Percentiles rank a stretch among this genome's conserved stretches.
phyloP scores from a whole-genome alignment of 2,329 filamentous ascomycete species.

The Claviceps africana region DNA sequence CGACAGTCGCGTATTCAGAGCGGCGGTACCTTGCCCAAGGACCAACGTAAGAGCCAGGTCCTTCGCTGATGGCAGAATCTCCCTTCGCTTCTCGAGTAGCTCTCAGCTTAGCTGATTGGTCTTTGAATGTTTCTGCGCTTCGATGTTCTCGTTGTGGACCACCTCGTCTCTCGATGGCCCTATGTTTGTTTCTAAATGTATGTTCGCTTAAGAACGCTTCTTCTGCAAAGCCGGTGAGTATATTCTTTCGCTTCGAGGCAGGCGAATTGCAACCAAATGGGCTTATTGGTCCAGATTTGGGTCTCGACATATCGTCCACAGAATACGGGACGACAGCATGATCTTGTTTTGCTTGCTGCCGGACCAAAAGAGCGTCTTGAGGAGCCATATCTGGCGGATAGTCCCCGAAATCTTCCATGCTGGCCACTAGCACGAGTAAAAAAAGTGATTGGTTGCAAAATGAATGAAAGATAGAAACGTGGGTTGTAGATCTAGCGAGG shows the following conservation, averaged over 20 bases:
- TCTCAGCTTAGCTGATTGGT: constrained; percentile 51
- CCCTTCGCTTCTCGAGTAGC: constrained; percentile 76
- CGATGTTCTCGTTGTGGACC: constrained; percentile 43
- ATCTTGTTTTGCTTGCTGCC: constrained; percentile 38
- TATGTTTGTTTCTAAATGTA: constrained; percentile 77
- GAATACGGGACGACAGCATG: constrained; percentile 52
- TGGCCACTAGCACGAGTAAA: constrained; percentile 5
- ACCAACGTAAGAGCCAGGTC: constrained; percentile 76
- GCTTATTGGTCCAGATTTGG: constrained; percentile 55
- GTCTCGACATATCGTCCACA: constrained; percentile 57
- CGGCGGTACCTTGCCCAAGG: constrained; percentile 82
- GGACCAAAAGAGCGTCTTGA: constrained; percentile 47
- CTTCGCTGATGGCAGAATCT: constrained; percentile 69
- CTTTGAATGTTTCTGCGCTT: constrained; percentile 47
- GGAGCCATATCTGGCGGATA: constrained; percentile 54
- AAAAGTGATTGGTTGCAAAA: neutral
- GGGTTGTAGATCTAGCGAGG: no score
- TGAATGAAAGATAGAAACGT: neutral
- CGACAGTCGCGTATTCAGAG: constrained; percentile 59
- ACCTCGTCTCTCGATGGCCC: constrained; percentile 59
- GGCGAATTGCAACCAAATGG: constrained; percentile 55
- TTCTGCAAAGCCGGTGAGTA: constrained; percentile 73
- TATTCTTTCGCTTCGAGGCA: constrained; percentile 60
- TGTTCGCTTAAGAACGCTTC: constrained; percentile 84
- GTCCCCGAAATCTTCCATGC: constrained; percentile 47